Evolutionary conservation across 352 stramenopile genomes (phyloP), one percentile per base, ranked within the genome.

Genomic region (Peronosclerospora sorghi): DNA sequence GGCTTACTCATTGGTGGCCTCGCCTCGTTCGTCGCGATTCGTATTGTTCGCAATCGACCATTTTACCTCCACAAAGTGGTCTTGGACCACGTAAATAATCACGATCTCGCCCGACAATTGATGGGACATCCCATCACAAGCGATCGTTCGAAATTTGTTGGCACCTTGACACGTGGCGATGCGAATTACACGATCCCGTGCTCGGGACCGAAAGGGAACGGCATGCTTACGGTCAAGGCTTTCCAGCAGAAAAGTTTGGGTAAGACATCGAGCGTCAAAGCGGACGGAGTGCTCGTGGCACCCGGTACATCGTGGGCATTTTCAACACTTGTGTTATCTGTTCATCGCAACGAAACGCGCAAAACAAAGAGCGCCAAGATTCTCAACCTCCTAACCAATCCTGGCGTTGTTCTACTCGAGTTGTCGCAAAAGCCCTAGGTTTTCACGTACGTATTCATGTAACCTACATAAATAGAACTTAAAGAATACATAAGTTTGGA

Each of bases 21-120:
- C 12, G 61, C 67, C 15, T 79, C 72, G 21, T 87, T 85, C 56
- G 71, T 84, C 26, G 50, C 76, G 17, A 83, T 87, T 42, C 75
- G 75, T 17, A 83, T 87, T 41, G 46, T 87, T 28, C 75, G 70
- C 45, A 85, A 85, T 49, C 69, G 72, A 35, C 68, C 75, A 39
- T 82, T 77, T 45, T 87, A 87, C 65, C 72, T 85, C 51, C 75
- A 85, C 65, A 87, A 85, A 34, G 45, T 87, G 21, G 75, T 79
- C 36, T 49, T 87, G 17, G 75, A 85, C 45, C 73, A 78, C 29
- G 68, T 83, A 12, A 87, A 87, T 52, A 83, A 84, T 50, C 73
- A 66, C 53, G 61, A 73, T n/a, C 48, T 57, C 39, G 75, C 75
- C 10, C 67, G 72, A 0, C 58, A 70, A 32, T 37, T 80, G 14